phyloP scores from a whole-genome alignment of 768 basidiomycete species.

The Rhizopogon sp. region DNA sequence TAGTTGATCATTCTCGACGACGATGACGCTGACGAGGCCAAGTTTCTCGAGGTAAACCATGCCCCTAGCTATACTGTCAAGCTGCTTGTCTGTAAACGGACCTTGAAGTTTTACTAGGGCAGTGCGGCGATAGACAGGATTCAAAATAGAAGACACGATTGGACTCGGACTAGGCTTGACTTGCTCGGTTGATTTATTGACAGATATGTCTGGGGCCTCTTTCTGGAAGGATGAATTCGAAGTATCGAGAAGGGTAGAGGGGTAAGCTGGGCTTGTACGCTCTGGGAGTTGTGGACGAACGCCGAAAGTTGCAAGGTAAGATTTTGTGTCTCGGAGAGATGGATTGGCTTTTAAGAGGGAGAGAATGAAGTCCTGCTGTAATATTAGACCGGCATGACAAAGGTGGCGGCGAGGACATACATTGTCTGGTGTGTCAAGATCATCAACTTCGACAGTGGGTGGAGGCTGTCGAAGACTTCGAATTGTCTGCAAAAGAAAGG shows the following conservation, averaged over 20 bases:
- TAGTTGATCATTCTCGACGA: constrained; percentile 85
- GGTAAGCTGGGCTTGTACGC: constrained; percentile 19
- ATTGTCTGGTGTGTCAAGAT: constrained; percentile 39
- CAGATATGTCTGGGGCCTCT: constrained; percentile 5
- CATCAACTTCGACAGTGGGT: constrained; percentile 16
- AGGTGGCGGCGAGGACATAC: constrained; percentile 26
- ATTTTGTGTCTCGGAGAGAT: constrained; percentile 83
- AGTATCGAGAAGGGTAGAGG: constrained; percentile 18
- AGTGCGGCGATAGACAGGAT: constrained; percentile 80
- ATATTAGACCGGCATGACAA: constrained; percentile 6
- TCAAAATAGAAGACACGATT: constrained; percentile 69
- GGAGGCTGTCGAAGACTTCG: constrained; percentile 20
- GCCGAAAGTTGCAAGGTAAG: constrained; percentile 90
- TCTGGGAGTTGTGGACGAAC: constrained; percentile 44
- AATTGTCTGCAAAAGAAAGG: constrained; percentile 18
- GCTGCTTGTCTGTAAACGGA: constrained; percentile 88
- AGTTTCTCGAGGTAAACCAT: constrained; percentile 95
- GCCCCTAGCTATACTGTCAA: constrained; percentile 90
- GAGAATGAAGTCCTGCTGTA: constrained; percentile 84
- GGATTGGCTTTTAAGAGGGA: constrained; percentile 93
- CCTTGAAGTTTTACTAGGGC: constrained; percentile 97
- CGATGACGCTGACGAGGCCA: constrained; percentile 92
- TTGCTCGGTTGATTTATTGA: constrained; percentile 28
- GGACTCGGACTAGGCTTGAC: constrained; percentile 39
- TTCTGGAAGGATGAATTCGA: constrained; percentile 17